Percentiles rank a stretch among this genome's conserved stretches.
These are phyloP conservation scores for Sporormia fimetaria DNA, from an alignment of 495 filamentous ascomycete genomes.

Conservation along the genomic window DNA sequence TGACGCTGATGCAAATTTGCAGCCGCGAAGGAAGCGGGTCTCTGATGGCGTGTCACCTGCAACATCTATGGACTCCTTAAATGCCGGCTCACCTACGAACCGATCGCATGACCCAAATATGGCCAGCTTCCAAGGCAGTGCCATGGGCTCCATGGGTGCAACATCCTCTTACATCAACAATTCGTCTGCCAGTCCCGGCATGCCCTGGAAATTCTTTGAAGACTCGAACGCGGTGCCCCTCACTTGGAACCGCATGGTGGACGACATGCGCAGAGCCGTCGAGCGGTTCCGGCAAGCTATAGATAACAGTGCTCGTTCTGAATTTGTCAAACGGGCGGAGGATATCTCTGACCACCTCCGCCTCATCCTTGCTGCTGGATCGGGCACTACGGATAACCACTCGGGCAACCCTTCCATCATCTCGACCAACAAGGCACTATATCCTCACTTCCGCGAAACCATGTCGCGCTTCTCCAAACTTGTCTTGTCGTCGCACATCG, in stretches of 20 bases:
- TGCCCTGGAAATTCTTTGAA: slow-evolving; percentile 67
- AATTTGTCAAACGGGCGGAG: slow-evolving; percentile 85
- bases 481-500: slow-evolving; percentile 96
- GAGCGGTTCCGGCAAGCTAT: slow-evolving; percentile 81
- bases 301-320: slow-evolving; percentile 63
- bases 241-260: slow-evolving; percentile 78
- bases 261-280: slow-evolving; percentile 80
- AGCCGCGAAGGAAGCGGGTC: slow-evolving; percentile 35
- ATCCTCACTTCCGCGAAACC: slow-evolving; percentile 96
- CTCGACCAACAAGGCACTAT: slow-evolving; percentile 87
- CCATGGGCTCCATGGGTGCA: slow-evolving; percentile 45
- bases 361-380: slow-evolving; percentile 85
- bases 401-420: slow-evolving; percentile 99
- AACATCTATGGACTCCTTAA: slow-evolving; percentile 84
- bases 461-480: slow-evolving; percentile 99
- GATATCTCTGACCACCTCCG: slow-evolving; percentile 95
- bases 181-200: slow-evolving; percentile 42
- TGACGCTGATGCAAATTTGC: slow-evolving; percentile 1
- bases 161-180: slow-evolving; percentile 56
- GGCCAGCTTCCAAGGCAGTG: slow-evolving; percentile 38
- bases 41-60: slow-evolving; percentile 73
- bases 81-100: slow-evolving; percentile 43
- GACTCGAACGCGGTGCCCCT: slow-evolving; percentile 61
- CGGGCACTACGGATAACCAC: slow-evolving; percentile 94
- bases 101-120: slow-evolving; percentile 36